phyloP scores from a whole-genome alignment of 2,329 filamentous ascomycete genomes.

The Venturia pyrina region DNA sequence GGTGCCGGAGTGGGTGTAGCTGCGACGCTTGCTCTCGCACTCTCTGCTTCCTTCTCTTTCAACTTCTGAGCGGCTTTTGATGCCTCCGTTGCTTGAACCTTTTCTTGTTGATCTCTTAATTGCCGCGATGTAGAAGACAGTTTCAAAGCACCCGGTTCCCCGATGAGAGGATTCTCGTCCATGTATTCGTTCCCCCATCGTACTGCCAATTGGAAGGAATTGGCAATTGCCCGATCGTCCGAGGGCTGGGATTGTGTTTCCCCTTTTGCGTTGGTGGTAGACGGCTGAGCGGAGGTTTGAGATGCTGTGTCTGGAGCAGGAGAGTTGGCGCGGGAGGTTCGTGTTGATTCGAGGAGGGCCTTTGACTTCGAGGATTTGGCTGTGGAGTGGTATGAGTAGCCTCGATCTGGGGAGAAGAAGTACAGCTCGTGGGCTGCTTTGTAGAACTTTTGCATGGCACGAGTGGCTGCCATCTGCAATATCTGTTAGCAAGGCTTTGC shows the following conservation, averaged over 20 bases:
- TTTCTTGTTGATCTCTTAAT: constrained; percentile 30
- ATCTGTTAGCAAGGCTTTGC: not conserved
- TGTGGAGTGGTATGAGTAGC: constrained; percentile 49
- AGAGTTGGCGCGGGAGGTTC: constrained; percentile 19
- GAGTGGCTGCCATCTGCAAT: constrained; percentile 2
- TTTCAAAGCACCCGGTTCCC: constrained; percentile 54
- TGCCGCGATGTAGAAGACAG: constrained; percentile 37
- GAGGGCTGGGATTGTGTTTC: not conserved
- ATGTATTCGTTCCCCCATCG: constrained; percentile 51
- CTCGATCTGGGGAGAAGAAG: constrained; percentile 47
- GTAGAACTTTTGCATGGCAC: constrained; percentile 6
- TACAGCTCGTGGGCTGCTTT: constrained; percentile 22
- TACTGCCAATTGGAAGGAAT: constrained; percentile 41
- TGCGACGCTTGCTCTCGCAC: constrained; percentile 21
- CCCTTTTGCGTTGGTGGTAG: constrained; percentile 12
- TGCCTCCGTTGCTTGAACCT: constrained; percentile 14
- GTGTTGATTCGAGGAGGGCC: constrained; percentile 15
- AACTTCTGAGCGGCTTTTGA: constrained; percentile 10
- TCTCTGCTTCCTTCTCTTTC: constrained; percentile 18
- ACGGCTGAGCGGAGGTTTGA: constrained; percentile 14
- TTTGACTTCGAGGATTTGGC: not conserved
- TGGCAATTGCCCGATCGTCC: constrained; percentile 19
- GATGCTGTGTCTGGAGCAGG: constrained; percentile 17
- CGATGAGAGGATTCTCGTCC: constrained; percentile 53
- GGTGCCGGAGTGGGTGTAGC: constrained; percentile 21